Percentiles rank a stretch among this genome's conserved stretches.
Evolutionary conservation across 305 asterid species (phyloP).

Genomic region (Coffea humblotiana): DNA sequence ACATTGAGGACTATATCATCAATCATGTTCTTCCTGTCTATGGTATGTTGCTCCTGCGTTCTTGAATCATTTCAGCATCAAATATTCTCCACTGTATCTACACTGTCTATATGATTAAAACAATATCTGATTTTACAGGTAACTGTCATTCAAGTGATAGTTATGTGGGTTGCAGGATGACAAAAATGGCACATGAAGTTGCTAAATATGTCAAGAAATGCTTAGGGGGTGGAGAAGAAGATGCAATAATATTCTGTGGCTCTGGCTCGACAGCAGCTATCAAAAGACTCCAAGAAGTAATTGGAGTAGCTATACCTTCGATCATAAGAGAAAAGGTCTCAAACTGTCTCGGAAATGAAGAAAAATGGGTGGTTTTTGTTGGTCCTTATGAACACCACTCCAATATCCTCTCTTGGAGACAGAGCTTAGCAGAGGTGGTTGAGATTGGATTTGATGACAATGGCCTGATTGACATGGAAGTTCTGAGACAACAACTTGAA

Average conservation of each 20-base stretch:
- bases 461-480: slow-evolving; percentile 53
- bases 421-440: slow-evolving; percentile 68
- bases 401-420: slow-evolving; percentile 68
- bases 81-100: neutral
- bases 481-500: slow-evolving; percentile 34
- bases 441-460: slow-evolving; percentile 56
- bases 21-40: slow-evolving; percentile 58
- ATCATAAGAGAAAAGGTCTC: slow-evolving; percentile 43
- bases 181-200: slow-evolving; percentile 48
- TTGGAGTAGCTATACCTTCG: slow-evolving; percentile 54
- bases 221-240: slow-evolving; percentile 57
- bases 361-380: slow-evolving; percentile 64
- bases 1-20: slow-evolving; percentile 48
- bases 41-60: slow-evolving; percentile 29
- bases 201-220: slow-evolving; percentile 51
- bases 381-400: slow-evolving; percentile 86
- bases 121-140: slow-evolving; percentile 29
- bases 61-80: neutral
- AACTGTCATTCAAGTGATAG: slow-evolving; percentile 70
- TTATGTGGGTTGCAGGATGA: slow-evolving; percentile 54
- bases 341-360: slow-evolving; percentile 36
- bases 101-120: neutral
- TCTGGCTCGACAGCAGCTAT: slow-evolving; percentile 76
- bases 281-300: slow-evolving; percentile 72
- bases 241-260: slow-evolving; percentile 56